Evolutionary conservation across 371 early-diverging fungal species (phyloP), one percentile per base, ranked within the genome.

Genomic region (Nosema granulosis): DNA sequence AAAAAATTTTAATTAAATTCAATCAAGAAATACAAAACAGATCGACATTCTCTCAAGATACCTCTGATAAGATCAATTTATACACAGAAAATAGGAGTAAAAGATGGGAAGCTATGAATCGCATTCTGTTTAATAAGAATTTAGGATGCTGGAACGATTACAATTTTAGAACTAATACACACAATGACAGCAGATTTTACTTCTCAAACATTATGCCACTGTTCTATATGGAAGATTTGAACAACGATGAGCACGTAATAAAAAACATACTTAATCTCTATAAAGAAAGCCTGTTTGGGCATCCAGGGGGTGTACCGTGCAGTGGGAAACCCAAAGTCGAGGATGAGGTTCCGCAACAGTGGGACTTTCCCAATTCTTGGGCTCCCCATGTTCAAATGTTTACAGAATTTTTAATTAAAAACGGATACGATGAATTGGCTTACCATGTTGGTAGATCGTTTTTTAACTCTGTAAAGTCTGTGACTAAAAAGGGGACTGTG

Each of bases 321-420:
- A 80, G 71, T 73, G 84, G 28, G 65, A 18, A 31, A 16, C 66
- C 56, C 32, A 88, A 88, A 32, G 87, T 87, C 0, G 84, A 89
- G 77, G 16, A 61, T 28, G 28, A 56, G 6, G 52, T 20, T 12
- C 11, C 28, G 26, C 49, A 67, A 31, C 92, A 93, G 83, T 93
- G 93, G 93, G 93, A 92, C 77, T 90, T 85, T 70, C 93, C 92
- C 0, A 90, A 90, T 80, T 90, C 87, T 22, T 93, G 92, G 92
- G 84, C 89, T 22, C 88, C 88, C 0, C 82, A 83, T 61, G 85
- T 86, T 52, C 86, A 79, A 37, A 75, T 76, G 69, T 16, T 83
- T 35, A 58, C 69, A 16, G 70, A 79, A 34, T 81, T 65, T 49
- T 16, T 84, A 13, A 4, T 71, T 16, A 69, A 74, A 35, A 71